A percentile compares a stretch with the other conserved stretches of the same genome.
phyloP scores from a whole-genome alignment of 2,329 filamentous ascomycete species.

The Pseudophaeomoniella oleicola region DNA sequence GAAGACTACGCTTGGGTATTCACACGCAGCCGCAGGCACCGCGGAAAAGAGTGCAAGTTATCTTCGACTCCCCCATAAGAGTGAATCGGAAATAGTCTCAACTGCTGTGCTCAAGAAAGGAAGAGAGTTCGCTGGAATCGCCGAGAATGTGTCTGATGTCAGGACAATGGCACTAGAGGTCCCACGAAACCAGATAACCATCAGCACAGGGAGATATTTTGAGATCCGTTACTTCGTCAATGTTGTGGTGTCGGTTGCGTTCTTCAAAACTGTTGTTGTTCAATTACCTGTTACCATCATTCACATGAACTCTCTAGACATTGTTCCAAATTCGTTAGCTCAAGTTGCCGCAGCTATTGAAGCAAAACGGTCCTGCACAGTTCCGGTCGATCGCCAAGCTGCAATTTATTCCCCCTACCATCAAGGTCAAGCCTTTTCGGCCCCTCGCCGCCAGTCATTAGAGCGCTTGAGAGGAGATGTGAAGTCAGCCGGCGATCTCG shows the following conservation, averaged over 20 bases:
- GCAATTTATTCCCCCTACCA: slow-evolving; percentile 11
- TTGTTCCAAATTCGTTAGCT: slow-evolving; percentile 34
- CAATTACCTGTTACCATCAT: slow-evolving; percentile 42
- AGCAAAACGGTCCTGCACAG: slow-evolving; percentile 26
- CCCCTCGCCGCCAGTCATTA: slow-evolving; percentile 35
- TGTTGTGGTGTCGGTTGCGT: slow-evolving; percentile 28
- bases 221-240: slow-evolving; percentile 42
- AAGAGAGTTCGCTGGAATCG: slow-evolving; percentile 14
- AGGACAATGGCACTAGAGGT: slow-evolving; percentile 3
- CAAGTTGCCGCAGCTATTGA: slow-evolving; percentile 41
- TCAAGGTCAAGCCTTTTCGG: slow-evolving; percentile 38
- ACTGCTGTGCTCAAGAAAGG: slow-evolving; percentile 29
- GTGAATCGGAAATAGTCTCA: slow-evolving; percentile 32
- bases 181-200: slow-evolving; percentile 7
- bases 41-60: slow-evolving; percentile 34
- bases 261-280: slow-evolving; percentile 35
- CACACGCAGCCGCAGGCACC: slow-evolving; percentile 31
- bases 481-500: background rate
- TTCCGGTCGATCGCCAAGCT: slow-evolving; percentile 10
- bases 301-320: slow-evolving; percentile 43
- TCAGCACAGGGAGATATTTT: slow-evolving; percentile 34
- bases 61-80: slow-evolving; percentile 37
- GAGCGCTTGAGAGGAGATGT: slow-evolving; percentile 22
- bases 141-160: slow-evolving; percentile 6
- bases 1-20: slow-evolving; percentile 14